Evolutionary conservation across 2,329 filamentous ascomycete genomes (phyloP).

Genomic region (Xylariaceae sp.): DNA sequence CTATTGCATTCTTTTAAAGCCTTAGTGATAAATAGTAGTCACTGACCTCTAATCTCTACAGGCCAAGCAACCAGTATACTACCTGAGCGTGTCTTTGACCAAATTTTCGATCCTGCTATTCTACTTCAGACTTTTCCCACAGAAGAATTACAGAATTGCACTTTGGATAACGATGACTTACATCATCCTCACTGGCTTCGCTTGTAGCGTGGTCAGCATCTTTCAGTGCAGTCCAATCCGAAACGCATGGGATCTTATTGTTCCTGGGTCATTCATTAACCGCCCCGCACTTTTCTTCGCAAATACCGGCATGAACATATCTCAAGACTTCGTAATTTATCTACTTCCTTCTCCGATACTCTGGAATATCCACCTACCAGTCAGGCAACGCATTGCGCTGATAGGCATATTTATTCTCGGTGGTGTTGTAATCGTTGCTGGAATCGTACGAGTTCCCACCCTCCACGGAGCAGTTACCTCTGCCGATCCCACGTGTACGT

Average conservation of each 20-base stretch:
- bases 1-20: no score
- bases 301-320: slow-evolving; percentile 5
- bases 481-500: slow-evolving; percentile 5
- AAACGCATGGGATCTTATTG: slow-evolving; percentile 1
- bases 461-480: slow-evolving; percentile 6
- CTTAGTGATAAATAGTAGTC: no score
- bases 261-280: slow-evolving; percentile 7
- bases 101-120: slow-evolving; percentile 14
- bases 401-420: slow-evolving; percentile 8
- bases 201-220: neutral
- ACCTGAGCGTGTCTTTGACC: slow-evolving; percentile 8
- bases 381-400: slow-evolving; percentile 7
- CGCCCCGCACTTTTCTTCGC: slow-evolving; percentile 10
- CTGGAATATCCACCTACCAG: slow-evolving; percentile 12
- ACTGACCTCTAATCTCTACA: no score
- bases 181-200: neutral
- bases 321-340: slow-evolving; percentile 7
- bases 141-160: slow-evolving; percentile 2
- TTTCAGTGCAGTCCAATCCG: slow-evolving; percentile 12
- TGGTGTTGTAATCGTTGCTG: slow-evolving; percentile 11
- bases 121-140: slow-evolving; percentile 10
- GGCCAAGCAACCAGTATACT: slow-evolving; percentile 13
- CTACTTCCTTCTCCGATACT: slow-evolving; percentile 2
- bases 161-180: slow-evolving; percentile 6
- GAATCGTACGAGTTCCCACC: slow-evolving; percentile 12